phyloP scores from a whole-genome alignment of 1,139 yeast species.

The Debaryomyces robertsiae region DNA sequence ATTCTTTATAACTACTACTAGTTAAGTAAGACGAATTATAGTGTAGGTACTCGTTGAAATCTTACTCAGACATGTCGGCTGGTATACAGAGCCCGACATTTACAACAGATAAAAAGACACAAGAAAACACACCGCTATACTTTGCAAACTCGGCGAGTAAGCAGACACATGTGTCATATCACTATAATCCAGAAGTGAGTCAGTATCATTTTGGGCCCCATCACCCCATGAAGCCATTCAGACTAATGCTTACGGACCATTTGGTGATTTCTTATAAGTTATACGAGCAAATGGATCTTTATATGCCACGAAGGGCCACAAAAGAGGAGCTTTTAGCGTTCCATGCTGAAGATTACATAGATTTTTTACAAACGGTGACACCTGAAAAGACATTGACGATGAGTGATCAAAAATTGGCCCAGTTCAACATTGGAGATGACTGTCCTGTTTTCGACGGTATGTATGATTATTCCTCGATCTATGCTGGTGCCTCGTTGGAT shows the following conservation, averaged over 20 bases:
- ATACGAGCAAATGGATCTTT: conserved; percentile 88
- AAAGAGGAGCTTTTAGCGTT: conserved; percentile 74
- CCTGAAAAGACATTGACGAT: conserved; percentile 74
- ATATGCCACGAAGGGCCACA: conserved; percentile 81
- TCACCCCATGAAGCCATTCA: conserved; percentile 98
- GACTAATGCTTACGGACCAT: conserved; percentile 92
- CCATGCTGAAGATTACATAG: conserved; percentile 86
- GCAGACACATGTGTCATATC: conserved; percentile 73
- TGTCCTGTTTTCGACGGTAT: conserved; percentile 97
- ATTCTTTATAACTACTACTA: conserved; percentile 1
- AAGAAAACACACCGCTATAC: conserved; percentile 59
- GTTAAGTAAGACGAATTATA: no score
- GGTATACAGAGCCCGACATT: conserved; percentile 36
- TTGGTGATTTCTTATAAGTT: conserved; percentile 81
- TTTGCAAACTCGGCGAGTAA: conserved; percentile 40
- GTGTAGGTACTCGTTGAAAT: no score
- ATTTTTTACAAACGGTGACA: conserved; percentile 76
- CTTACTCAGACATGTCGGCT: conserved; percentile 17
- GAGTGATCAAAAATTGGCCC: conserved; percentile 57
- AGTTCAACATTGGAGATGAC: conserved; percentile 94
- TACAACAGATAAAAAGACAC: conserved; percentile 58
- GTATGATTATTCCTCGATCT: conserved; percentile 81
- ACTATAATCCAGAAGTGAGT: conserved; percentile 80
- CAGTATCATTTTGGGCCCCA: conserved; percentile 86
- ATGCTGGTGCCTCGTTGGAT: conserved; percentile 92